phyloP scores from a whole-genome alignment of 2,329 filamentous ascomycete species.

The Fusarium sp. region DNA sequence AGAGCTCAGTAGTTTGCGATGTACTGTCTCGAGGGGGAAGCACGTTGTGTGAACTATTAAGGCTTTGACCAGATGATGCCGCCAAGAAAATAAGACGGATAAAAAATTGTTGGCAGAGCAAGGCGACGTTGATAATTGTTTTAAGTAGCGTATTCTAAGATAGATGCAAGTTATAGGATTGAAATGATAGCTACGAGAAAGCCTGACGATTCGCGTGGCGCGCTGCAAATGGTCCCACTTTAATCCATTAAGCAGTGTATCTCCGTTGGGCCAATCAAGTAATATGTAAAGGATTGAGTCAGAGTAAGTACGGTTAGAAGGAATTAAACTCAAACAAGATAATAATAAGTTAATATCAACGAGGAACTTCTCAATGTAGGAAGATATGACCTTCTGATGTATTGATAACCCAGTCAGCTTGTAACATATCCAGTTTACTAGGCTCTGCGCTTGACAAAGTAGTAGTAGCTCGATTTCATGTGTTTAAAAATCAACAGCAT shows the following conservation, averaged over 20 bases:
- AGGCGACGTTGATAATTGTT: not conserved
- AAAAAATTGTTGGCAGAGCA: not conserved
- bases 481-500: not conserved
- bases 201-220: conserved; percentile 19
- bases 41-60: not conserved
- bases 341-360: too few species aligned
- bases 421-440: not conserved
- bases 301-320: not conserved
- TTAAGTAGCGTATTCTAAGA: not conserved
- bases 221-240: conserved; percentile 18
- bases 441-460: not conserved
- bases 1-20: conserved; percentile 11
- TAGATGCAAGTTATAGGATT: conserved; percentile 2
- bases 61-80: not conserved
- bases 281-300: not conserved
- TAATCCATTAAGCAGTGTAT: conserved; percentile 21
- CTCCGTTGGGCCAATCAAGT: not conserved
- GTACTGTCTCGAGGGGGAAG: conserved; percentile 19
- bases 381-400: not conserved
- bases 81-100: not conserved
- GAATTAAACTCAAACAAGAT: too few species aligned
- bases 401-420: not conserved
- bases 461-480: not conserved
- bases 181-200: conserved; percentile 2
- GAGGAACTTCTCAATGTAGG: not conserved